A percentile compares a stretch with the other conserved stretches of the same genome.
Evolutionary conservation across 805 yeast species (phyloP).

Genomic region (Cyberlindnera subsufficiens): DNA sequence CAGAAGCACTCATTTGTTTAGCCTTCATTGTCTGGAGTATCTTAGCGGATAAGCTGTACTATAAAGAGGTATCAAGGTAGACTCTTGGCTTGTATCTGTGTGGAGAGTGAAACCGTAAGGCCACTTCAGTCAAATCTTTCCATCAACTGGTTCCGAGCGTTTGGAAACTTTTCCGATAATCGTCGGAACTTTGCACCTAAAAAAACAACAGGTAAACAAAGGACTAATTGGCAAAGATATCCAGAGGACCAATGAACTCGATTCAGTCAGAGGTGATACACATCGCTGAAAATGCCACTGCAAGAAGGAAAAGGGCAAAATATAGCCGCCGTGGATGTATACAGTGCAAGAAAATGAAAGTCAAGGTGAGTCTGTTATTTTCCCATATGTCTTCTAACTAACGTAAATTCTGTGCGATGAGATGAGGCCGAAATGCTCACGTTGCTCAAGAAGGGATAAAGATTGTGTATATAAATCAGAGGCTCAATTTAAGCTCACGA

Average conservation of each 20-base stretch:
- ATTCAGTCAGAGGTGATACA: background rate
- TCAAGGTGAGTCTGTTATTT: constrained; percentile 21
- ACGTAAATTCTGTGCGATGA: constrained; percentile 13
- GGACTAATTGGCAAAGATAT: constrained; percentile 38
- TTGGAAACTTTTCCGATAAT: no score
- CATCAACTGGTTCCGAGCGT: no score
- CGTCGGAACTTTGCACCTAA: constrained; percentile 25
- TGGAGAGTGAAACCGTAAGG: no score
- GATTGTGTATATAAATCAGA: constrained; percentile 6
- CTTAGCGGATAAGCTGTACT: no score
- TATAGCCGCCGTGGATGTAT: constrained; percentile 32
- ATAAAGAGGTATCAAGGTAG: no score
- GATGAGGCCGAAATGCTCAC: constrained; percentile 9
- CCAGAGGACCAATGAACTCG: constrained; percentile 26
- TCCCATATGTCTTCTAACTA: background rate
- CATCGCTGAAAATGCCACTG: background rate
- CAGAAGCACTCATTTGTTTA: no score
- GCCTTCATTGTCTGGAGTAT: no score
- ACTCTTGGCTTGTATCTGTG: no score
- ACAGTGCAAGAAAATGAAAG: constrained; percentile 38
- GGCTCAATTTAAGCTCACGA: background rate
- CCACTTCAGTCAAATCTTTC: no score
- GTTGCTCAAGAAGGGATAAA: constrained; percentile 7
- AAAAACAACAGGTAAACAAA: constrained; percentile 35
- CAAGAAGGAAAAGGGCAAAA: constrained; percentile 11